These are phyloP conservation scores for Aspergillus pseudoviridinutans DNA, from an alignment of 2,329 filamentous ascomycete genomes.

Conservation along the genomic window DNA sequence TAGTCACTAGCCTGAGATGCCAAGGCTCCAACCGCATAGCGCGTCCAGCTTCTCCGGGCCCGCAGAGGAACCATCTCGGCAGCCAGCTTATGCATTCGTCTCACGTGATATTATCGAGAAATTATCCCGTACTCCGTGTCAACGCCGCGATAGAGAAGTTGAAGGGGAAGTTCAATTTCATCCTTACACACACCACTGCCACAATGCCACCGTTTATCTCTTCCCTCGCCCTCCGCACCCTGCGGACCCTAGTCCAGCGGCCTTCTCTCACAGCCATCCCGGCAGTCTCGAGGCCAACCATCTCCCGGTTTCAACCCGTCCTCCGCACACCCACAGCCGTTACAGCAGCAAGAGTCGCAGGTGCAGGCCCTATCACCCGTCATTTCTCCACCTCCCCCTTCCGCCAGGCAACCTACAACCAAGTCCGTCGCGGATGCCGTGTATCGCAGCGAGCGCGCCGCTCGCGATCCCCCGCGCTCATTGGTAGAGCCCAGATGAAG, in stretches of 20 bases:
- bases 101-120: conserved; percentile 23
- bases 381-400: conserved; percentile 57
- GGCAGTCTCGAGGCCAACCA: conserved; percentile 20
- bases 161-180: neutral
- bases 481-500: conserved; percentile 76
- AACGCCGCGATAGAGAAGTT: neutral
- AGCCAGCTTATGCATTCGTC: neutral
- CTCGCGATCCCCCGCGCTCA: conserved; percentile 80
- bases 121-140: conserved; percentile 14
- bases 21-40: conserved; percentile 18
- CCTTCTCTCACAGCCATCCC: conserved; percentile 20
- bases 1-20: conserved; percentile 10
- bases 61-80: conserved; percentile 23
- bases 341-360: conserved; percentile 14
- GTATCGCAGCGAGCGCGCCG: conserved; percentile 76
- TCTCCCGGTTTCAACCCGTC: conserved; percentile 25
- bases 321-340: conserved; percentile 26
- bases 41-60: conserved; percentile 36
- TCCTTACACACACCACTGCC: conserved; percentile 10
- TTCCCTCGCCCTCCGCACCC: conserved; percentile 31
- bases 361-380: conserved; percentile 26
- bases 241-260: conserved; percentile 31
- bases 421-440: conserved; percentile 73
- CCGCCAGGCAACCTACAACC: conserved; percentile 64
- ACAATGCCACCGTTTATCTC: conserved; percentile 34